Evolutionary conservation across 139 green algal genomes (phyloP).

Genomic region (Desmodesmus armatus): DNA sequence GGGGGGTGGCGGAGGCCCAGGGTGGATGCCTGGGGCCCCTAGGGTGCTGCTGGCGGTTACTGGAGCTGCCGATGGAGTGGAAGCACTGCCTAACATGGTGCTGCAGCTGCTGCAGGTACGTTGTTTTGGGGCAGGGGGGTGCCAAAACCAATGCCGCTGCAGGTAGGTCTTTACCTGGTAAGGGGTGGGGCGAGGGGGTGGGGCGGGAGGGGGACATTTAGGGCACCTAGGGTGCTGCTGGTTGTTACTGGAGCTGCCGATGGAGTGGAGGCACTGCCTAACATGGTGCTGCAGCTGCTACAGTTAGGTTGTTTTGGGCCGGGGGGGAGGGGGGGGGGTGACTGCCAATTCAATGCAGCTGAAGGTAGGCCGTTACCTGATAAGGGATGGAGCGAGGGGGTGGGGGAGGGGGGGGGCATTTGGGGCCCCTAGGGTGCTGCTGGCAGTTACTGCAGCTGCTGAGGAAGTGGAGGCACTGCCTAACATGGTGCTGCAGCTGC

Average conservation of each 20-base stretch:
- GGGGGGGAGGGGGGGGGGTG: not conserved
- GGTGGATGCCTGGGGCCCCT: not conserved
- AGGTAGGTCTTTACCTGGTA: no score
- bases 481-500: not conserved
- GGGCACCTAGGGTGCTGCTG: no score
- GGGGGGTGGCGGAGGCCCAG: no score
- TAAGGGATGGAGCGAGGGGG: no score
- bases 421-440: not conserved
- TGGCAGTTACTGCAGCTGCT: not conserved
- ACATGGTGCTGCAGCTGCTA: slow-evolving; percentile 32
- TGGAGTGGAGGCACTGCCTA: slow-evolving; percentile 32
- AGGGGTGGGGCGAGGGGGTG: no score
- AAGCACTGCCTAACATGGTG: not conserved
- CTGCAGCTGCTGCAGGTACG: not conserved
- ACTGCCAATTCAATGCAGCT: no score
- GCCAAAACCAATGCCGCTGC: no score
- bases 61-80: not conserved
- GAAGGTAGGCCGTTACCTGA: not conserved
- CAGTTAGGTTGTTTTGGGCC: not conserved
- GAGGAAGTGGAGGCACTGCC: not conserved
- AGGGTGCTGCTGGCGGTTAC: slow-evolving; percentile 26
- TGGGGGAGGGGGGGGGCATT: no score
- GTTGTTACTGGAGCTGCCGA: no score
- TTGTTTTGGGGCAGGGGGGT: no score
- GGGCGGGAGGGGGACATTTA: no score